Percentiles rank a stretch among this genome's conserved stretches.
These are phyloP conservation scores for Aphanocladium album DNA, from an alignment of 2,329 filamentous ascomycete genomes.

Conservation along the genomic window DNA sequence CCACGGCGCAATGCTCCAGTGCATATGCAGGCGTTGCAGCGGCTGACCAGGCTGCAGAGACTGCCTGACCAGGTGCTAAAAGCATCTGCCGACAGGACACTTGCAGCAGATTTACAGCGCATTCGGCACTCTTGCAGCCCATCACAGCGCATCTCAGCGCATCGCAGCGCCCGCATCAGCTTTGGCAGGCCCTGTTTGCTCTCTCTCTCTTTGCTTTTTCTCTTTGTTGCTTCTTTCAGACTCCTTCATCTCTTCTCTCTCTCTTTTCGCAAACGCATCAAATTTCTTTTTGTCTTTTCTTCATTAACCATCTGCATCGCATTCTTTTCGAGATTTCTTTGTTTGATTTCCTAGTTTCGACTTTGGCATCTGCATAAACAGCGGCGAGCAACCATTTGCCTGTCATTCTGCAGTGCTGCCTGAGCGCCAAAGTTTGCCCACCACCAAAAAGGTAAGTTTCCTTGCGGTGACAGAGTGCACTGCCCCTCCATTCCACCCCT, in stretches of 20 bases:
- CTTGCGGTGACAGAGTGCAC: neutral
- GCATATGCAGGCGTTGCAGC: neutral
- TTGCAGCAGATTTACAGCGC: neutral
- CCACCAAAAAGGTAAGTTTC: neutral
- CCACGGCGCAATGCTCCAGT: neutral
- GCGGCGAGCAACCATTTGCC: neutral
- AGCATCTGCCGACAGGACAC: neutral
- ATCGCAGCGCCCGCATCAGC: neutral
- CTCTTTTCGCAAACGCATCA: neutral
- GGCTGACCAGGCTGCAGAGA: neutral
- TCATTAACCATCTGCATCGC: neutral
- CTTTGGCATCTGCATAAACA: neutral
- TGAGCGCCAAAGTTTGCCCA: neutral
- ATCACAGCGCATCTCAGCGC: neutral
- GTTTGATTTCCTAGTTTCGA: neutral
- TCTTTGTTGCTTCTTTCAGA: neutral
- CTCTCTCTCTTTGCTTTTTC: neutral
- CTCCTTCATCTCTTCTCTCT: neutral
- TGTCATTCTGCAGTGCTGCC: neutral
- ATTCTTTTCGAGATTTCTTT: neutral
- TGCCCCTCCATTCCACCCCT: constrained; percentile 1
- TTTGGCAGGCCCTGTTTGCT: neutral
- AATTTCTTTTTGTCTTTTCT: neutral
- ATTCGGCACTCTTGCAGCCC: neutral
- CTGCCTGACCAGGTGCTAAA: no score